Conservation (phyloP, 1,284 basidiomycete species). For the Takashimella tepidaria region DNA sequence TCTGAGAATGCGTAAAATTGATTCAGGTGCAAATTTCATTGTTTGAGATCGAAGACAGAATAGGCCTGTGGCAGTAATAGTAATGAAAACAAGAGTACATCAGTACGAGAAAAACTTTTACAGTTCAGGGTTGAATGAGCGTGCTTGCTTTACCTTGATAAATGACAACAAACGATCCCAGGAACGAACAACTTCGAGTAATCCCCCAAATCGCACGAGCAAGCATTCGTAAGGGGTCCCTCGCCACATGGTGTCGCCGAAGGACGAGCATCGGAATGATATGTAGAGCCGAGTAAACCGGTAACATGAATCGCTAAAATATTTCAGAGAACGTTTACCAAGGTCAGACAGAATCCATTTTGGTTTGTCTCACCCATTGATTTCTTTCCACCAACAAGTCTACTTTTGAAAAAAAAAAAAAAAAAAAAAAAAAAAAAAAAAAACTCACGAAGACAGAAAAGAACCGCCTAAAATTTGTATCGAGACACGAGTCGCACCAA, state of each 20-base stretch:
- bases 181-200: slow-evolving; percentile 77
- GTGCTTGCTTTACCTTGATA: slow-evolving; percentile 62
- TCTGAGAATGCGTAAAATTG: slow-evolving; percentile 54
- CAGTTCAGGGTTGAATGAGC: neutral
- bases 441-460: slow-evolving; percentile 60
- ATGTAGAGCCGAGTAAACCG: slow-evolving; percentile 81
- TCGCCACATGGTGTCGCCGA: slow-evolving; percentile 51
- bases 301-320: slow-evolving; percentile 60
- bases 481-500: slow-evolving; percentile 63
- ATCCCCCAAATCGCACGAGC: slow-evolving; percentile 66
- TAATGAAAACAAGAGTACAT: too few relatives aligned
- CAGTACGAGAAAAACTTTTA: neutral
- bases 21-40: slow-evolving; percentile 51
- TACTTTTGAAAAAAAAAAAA: too few relatives aligned
- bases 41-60: slow-evolving; percentile 62
- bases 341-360: too few relatives aligned
- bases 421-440: neutral
- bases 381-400: too few relatives aligned
- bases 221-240: slow-evolving; percentile 62
- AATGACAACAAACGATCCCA: slow-evolving; percentile 76
- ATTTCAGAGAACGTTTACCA: neutral
- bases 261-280: slow-evolving; percentile 79
- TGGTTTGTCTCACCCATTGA: too few relatives aligned
- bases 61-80: slow-evolving; percentile 29
- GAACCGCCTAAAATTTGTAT: slow-evolving; percentile 68